A percentile compares a stretch with the other conserved stretches of the same genome.
phyloP scores from a whole-genome alignment of 2,329 filamentous ascomycete species.

The Curvularia spicifera region DNA sequence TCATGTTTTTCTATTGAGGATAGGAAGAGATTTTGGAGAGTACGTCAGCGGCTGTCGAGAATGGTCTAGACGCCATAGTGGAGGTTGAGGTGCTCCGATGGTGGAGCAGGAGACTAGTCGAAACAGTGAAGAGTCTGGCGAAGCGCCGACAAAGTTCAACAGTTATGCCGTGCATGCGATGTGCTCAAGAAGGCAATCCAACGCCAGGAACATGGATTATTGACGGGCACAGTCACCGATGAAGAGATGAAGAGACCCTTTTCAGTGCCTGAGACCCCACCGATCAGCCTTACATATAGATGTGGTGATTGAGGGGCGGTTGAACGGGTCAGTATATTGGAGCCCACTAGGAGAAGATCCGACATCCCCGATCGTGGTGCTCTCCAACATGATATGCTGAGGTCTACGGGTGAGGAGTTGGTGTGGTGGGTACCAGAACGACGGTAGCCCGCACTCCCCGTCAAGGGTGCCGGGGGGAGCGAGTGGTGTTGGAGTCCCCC shows the following conservation, averaged over 20 bases:
- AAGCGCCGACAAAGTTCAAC: slow-evolving; percentile 25
- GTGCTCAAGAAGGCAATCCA: slow-evolving; percentile 10
- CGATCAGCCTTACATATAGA: slow-evolving; percentile 6
- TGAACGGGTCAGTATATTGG: slow-evolving; percentile 4
- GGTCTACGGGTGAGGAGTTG: slow-evolving; percentile 16
- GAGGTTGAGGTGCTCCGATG: slow-evolving; percentile 9
- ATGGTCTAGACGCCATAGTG: slow-evolving; percentile 24
- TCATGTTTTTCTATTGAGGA: slow-evolving; percentile 10
- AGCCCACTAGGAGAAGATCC: slow-evolving; percentile 16
- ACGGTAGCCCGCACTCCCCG: slow-evolving; percentile 29
- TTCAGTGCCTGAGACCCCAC: neutral
- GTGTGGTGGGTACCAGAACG: slow-evolving; percentile 22
- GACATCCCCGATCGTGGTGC: slow-evolving; percentile 25
- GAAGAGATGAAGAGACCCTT: neutral
- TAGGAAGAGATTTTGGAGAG: slow-evolving; percentile 7
- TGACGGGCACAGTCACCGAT: slow-evolving; percentile 10
- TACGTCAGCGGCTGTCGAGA: slow-evolving; percentile 24
- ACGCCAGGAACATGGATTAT: slow-evolving; percentile 10
- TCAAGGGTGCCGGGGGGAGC: slow-evolving; percentile 26
- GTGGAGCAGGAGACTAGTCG: slow-evolving; percentile 9
- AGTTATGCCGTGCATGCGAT: slow-evolving; percentile 19
- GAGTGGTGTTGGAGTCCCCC: slow-evolving; percentile 24
- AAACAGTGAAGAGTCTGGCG: slow-evolving; percentile 32
- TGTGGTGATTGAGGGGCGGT: neutral
- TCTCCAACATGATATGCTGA: slow-evolving; percentile 19